Base-by-base conservation (phyloP, 2,329 filamentous ascomycete genomes). In the Xylariomycetidae sp. region DNA sequence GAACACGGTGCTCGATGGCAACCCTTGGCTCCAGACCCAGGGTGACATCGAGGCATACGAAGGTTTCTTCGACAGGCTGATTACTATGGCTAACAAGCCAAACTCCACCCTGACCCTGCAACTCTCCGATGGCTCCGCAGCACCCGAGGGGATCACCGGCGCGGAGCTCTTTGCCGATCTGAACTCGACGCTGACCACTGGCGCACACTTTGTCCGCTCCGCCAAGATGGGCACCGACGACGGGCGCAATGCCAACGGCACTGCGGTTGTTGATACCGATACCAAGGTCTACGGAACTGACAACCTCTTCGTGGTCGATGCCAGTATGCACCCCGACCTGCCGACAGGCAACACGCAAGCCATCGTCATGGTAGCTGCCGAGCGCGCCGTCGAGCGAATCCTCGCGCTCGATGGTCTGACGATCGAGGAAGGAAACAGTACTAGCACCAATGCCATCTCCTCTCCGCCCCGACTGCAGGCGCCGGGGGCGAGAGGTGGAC, bases 241-340 rank as follows among this genome's bases (percentile, higher is more conserved):
- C 28, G 73, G 72, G 11, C 66, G 69, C 8, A 47, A 56, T 19
- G 58, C 54, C 6, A 63, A 63, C 31, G 75, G 77, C 12, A 68
- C 64, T 11, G 63, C 74, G 0, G 79, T 83, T 5, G 79, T 83
- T 2, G 78, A 82, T 42, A 57, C 64, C 4, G 64, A 82, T 57
- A 71, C 76, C 42, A 75, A 73, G 58, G 76, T 83, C n/a, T 82
- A 75, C 47, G 78, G 78, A 15, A 82, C 72, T 2, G 75, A 82
- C 48, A 82, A 83, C 58, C 62, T 82, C 28, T 82, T 77, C 48
- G 72, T 83, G 11, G 75, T 84, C 3, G 80, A 85, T 48, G 80
- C 74, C 20, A 27, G 17, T 20, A 40, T 40, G n/a, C 29, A 42
- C 33, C 36, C 40, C 11, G 19, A 32, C 19, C 12, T 42, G 17